Evolutionary conservation across 129 eudicot species (phyloP).

Genomic region (Flaveria sonorensis): DNA sequence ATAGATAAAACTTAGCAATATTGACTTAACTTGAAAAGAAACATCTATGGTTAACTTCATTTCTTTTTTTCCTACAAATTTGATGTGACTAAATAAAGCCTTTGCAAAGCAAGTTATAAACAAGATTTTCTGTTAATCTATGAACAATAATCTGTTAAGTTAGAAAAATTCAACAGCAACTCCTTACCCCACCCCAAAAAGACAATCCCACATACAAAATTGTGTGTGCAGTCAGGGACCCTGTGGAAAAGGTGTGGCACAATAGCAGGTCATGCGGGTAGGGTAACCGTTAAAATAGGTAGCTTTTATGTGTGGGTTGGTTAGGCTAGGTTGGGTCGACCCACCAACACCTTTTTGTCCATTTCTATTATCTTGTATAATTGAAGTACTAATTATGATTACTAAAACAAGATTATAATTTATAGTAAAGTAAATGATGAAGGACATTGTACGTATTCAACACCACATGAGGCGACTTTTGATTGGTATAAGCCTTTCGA

Average conservation of each 20-base stretch:
- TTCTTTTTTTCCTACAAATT: neutral
- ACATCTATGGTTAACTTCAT: neutral
- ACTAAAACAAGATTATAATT: neutral
- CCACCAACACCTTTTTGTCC: neutral
- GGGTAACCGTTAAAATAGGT: neutral
- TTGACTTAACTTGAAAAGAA: neutral
- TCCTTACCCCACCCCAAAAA: neutral
- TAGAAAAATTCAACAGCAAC: neutral
- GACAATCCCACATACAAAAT: neutral
- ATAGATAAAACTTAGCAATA: slow-evolving; percentile 9
- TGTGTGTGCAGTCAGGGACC: neutral
- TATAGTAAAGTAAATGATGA: neutral
- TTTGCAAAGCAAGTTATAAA: neutral
- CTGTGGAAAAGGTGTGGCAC: neutral
- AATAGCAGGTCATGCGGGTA: neutral
- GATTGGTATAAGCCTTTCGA: neutral
- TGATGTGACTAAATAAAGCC: neutral
- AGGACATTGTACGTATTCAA: neutral
- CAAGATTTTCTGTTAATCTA: neutral
- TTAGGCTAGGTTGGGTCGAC: neutral
- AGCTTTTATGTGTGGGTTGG: neutral
- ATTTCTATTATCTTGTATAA: neutral
- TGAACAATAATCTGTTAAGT: neutral
- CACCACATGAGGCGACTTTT: neutral
- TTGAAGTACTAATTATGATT: neutral